Percentiles rank a stretch among this genome's conserved stretches.
These are phyloP conservation scores for Saccharomycopsis fermentans DNA, from an alignment of 805 yeast species.

Conservation along the genomic window DNA sequence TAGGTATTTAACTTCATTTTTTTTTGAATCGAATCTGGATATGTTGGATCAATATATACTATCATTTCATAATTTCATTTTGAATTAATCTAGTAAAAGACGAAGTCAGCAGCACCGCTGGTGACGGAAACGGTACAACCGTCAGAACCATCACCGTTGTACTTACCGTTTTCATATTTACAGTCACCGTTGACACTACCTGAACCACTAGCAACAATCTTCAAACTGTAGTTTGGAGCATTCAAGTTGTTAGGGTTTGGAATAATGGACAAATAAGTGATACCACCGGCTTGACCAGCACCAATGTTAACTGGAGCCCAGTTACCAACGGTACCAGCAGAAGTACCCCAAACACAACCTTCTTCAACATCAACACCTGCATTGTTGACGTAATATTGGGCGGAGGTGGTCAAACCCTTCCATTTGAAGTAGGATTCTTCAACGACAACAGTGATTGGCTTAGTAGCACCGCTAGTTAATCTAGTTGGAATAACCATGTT, in stretches of 20 bases:
- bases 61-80: background rate
- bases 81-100: slow-evolving; percentile 31
- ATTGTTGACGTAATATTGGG: slow-evolving; percentile 95
- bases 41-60: background rate
- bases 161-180: slow-evolving; percentile 66
- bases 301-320: slow-evolving; percentile 83
- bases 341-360: slow-evolving; percentile 90
- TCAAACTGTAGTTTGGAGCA: slow-evolving; percentile 52
- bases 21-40: no score
- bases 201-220: slow-evolving; percentile 64
- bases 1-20: no score
- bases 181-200: slow-evolving; percentile 56
- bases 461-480: slow-evolving; percentile 52
- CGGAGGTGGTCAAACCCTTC: slow-evolving; percentile 75
- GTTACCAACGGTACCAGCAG: slow-evolving; percentile 80
- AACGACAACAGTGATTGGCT: slow-evolving; percentile 72
- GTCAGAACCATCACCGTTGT: slow-evolving; percentile 49
- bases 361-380: slow-evolving; percentile 87
- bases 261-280: slow-evolving; percentile 59
- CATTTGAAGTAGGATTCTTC: slow-evolving; percentile 69
- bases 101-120: slow-evolving; percentile 51
- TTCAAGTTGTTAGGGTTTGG: slow-evolving; percentile 64
- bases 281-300: slow-evolving; percentile 56
- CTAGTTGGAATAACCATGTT: slow-evolving; percentile 94
- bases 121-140: slow-evolving; percentile 73